phyloP scores from a whole-genome alignment of 768 basidiomycete species.

The Mycena polygramma region DNA sequence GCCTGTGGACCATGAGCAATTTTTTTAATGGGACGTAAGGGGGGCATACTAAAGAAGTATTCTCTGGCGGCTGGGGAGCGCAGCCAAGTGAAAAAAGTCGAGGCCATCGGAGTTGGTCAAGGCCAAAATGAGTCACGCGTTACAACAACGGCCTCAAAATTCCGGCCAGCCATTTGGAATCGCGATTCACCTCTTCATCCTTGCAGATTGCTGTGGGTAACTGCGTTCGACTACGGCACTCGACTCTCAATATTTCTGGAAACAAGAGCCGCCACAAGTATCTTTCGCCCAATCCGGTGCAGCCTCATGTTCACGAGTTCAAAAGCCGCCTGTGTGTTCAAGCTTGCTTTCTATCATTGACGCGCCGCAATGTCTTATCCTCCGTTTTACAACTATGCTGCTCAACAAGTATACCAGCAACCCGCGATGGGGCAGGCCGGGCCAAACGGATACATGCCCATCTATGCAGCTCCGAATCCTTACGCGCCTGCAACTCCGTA shows the following conservation, averaged over 20 bases:
- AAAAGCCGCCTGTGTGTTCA: conserved; percentile 22
- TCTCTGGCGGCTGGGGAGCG: conserved; percentile 92
- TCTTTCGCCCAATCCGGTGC: conserved; percentile 16
- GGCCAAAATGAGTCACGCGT: not conserved
- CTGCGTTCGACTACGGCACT: not conserved
- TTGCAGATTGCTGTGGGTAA: not conserved
- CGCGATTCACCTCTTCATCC: not conserved
- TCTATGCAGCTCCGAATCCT: conserved; percentile 39
- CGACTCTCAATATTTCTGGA: too few relatives aligned
- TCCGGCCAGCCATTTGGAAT: not conserved
- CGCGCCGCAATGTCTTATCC: conserved; percentile 31
- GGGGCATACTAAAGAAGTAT: conserved; percentile 92
- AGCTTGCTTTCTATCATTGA: conserved; percentile 27
- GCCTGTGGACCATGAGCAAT: conserved; percentile 59
- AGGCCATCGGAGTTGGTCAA: conserved; percentile 68
- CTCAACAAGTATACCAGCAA: conserved; percentile 42
- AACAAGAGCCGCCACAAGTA: not conserved
- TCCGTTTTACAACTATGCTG: conserved; percentile 36
- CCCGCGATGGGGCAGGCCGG: conserved; percentile 52
- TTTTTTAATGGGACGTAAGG: conserved; percentile 24
- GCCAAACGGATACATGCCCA: conserved; percentile 49
- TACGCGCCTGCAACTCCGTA: conserved; percentile 28
- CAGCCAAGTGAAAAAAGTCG: conserved; percentile 89
- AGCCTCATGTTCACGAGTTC: conserved; percentile 39
- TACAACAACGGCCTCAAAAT: not conserved